Base-by-base conservation (phyloP, 192 early-diverging fungal genomes). In the Backusella parvicylindrica region DNA sequence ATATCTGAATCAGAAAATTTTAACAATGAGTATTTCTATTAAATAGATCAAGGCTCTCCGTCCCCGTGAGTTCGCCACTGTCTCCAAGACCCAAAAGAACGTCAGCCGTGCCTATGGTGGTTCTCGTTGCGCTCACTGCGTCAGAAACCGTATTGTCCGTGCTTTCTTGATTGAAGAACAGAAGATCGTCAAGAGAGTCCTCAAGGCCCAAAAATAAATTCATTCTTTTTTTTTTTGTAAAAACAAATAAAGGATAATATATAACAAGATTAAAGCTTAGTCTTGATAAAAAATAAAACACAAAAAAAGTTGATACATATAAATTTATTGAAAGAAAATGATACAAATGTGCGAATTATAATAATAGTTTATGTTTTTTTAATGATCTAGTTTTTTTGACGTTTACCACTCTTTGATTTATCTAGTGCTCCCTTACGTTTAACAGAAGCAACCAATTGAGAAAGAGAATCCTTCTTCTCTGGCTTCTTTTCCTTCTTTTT, bases 151-250 rank as follows among this genome's bases (percentile, higher is more conserved):
- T 79, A 97, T 99, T 87, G 92, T 99, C 74, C 95, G 97, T 78
- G 95, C 96, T 77, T 99, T 99, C 92, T 90, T 99, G 83, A 95
- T 99, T 81, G 97, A 99, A 89, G 97, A 99, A 91, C 97, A 99
- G 91, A 99, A 99, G 95, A 98, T 99, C 80, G 96, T 99, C 84
- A 99, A 99, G 95, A 95, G 93, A 87, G 95, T 99, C 78, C 90
- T 98, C 86, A 99, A 98, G 93, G 77, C 91, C 53, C 84, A 87
- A 65, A 82, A 41, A 12, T 64, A 70, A 70, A 49, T 33, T 43
- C 23, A 8, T 30, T 41, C 8, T 64, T 36, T 47, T 50, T 28
- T n/a, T n/a, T n/a, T n/a, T n/a, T n/a, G n/a, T n/a, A n/a, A 60
- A 53, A 50, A 53, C 7, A 16, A 6, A 50, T 1, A 31, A 49